Conservation (phyloP, 306 rosid species). For the Acacia crassicarpa region DNA sequence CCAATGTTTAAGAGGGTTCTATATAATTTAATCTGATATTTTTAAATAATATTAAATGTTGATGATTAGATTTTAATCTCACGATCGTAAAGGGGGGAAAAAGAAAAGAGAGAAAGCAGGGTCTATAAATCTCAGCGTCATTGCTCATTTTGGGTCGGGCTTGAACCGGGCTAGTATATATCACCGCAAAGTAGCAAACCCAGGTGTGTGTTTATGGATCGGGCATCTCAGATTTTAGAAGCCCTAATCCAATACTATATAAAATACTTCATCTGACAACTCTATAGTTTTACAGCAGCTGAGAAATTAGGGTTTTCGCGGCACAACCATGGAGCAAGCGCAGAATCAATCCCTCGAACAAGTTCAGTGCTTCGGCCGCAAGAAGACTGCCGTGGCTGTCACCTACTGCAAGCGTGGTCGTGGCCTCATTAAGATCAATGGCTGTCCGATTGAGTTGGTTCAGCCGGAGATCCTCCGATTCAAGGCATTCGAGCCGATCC, state of each 20-base stretch:
- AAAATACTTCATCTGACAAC: not conserved
- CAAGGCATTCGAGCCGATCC: slow-evolving; percentile 86
- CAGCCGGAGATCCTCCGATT: slow-evolving; percentile 84
- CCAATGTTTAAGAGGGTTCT: too few relatives aligned
- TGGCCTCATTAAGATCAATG: slow-evolving; percentile 84
- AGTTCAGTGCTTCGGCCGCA: slow-evolving; percentile 88
- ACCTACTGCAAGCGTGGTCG: slow-evolving; percentile 89
- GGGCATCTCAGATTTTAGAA: not conserved
- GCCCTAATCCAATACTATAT: slow-evolving; percentile 3
- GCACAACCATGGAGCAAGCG: slow-evolving; percentile 29
- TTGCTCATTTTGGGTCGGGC: not conserved
- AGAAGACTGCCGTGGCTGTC: slow-evolving; percentile 90
- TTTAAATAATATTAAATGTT: too few relatives aligned
- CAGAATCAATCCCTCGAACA: slow-evolving; percentile 46
- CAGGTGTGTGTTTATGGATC: not conserved
- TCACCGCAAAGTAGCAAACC: not conserved
- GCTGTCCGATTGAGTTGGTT: slow-evolving; percentile 79
- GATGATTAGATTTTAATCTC: too few relatives aligned
- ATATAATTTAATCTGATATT: too few relatives aligned
- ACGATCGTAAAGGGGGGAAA: too few relatives aligned
- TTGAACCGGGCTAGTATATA: not conserved
- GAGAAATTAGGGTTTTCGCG: slow-evolving; percentile 18
- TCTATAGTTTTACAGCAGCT: not conserved
- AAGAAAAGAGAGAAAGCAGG: too few relatives aligned
- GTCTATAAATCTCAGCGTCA: not conserved